Evolutionary conservation across 106 monocot genomes (phyloP).

Genomic region (Ottelia alismoides): DNA sequence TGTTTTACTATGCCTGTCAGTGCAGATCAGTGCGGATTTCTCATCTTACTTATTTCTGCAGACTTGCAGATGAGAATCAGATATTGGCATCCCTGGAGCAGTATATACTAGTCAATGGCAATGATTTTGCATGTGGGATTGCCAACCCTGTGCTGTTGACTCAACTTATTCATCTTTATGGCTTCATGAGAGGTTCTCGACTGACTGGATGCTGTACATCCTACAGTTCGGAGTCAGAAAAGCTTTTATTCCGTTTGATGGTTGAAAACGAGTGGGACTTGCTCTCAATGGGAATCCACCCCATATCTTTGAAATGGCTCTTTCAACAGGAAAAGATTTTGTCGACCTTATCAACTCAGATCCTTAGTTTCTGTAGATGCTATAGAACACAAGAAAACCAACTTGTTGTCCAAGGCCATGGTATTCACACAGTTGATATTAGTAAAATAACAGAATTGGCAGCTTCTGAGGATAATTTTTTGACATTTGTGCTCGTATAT

Average conservation of each 20-base stretch:
- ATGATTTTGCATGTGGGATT: conserved; percentile 26
- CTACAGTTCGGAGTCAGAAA: conserved; percentile 78
- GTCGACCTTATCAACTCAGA: conserved; percentile 30
- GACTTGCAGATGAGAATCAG: conserved; percentile 60
- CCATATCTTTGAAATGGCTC: conserved; percentile 70
- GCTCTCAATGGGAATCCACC: conserved; percentile 52
- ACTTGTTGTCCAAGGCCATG: conserved; percentile 15
- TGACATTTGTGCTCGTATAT: conserved; percentile 35
- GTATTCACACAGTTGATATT: conserved; percentile 28
- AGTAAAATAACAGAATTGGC: conserved; percentile 55
- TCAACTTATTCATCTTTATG: conserved; percentile 64
- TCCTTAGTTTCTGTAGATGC: conserved; percentile 60
- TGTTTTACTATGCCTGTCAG: not conserved
- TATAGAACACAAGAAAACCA: conserved; percentile 20
- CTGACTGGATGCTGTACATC: conserved; percentile 1
- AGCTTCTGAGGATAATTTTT: conserved; percentile 39
- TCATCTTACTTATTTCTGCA: conserved; percentile 9
- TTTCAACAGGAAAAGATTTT: conserved; percentile 54
- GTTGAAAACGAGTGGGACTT: conserved; percentile 51
- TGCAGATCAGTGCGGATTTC: no score
- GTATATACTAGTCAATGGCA: conserved; percentile 62
- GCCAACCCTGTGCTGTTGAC: conserved; percentile 42
- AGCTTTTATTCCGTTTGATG: conserved; percentile 43
- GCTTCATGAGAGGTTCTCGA: conserved; percentile 34
- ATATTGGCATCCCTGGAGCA: conserved; percentile 82